These are phyloP conservation scores for Spiromastix sp. DNA, from an alignment of 2,329 filamentous ascomycete species.

Conservation along the genomic window DNA sequence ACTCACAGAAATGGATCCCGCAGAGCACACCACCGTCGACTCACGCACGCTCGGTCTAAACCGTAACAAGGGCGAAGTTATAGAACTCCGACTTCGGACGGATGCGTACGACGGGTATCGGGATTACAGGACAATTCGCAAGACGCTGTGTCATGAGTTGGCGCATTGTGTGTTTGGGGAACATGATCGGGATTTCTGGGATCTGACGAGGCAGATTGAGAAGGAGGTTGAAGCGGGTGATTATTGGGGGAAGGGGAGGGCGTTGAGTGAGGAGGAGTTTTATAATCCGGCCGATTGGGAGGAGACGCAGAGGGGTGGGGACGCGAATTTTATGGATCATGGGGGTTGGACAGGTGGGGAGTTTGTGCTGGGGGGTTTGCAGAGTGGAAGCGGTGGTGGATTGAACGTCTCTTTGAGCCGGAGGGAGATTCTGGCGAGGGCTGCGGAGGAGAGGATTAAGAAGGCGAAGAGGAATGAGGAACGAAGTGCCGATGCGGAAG, in stretches of 20 bases:
- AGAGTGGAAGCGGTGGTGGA: slow-evolving; percentile 24
- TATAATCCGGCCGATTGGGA: slow-evolving; percentile 49
- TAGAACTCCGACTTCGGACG: slow-evolving; percentile 82
- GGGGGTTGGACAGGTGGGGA: slow-evolving; percentile 71
- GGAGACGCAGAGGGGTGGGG: slow-evolving; percentile 38
- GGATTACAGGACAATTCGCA: slow-evolving; percentile 83
- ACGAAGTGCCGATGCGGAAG: slow-evolving; percentile 12
- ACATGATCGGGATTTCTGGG: slow-evolving; percentile 84
- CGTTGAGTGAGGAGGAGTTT: slow-evolving; percentile 49
- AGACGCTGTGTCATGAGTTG: slow-evolving; percentile 89
- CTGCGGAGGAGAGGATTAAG: slow-evolving; percentile 57
- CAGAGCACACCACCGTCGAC: slow-evolving; percentile 72
- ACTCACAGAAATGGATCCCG: slow-evolving; percentile 91
- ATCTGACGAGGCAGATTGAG: slow-evolving; percentile 78
- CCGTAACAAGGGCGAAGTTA: slow-evolving; percentile 75
- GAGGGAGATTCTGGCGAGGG: slow-evolving; percentile 64
- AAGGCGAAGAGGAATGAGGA: slow-evolving; percentile 36
- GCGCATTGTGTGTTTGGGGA: slow-evolving; percentile 81
- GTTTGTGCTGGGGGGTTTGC: slow-evolving; percentile 56
- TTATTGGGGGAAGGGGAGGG: slow-evolving; percentile 66
- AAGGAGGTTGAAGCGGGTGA: slow-evolving; percentile 71
- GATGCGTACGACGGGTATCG: slow-evolving; percentile 90
- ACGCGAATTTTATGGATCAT: slow-evolving; percentile 48
- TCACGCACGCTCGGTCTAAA: slow-evolving; percentile 77
- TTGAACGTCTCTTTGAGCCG: slow-evolving; percentile 46